Evolutionary conservation across 805 yeast species (phyloP).

Genomic region (Metschnikowia henanensis): DNA sequence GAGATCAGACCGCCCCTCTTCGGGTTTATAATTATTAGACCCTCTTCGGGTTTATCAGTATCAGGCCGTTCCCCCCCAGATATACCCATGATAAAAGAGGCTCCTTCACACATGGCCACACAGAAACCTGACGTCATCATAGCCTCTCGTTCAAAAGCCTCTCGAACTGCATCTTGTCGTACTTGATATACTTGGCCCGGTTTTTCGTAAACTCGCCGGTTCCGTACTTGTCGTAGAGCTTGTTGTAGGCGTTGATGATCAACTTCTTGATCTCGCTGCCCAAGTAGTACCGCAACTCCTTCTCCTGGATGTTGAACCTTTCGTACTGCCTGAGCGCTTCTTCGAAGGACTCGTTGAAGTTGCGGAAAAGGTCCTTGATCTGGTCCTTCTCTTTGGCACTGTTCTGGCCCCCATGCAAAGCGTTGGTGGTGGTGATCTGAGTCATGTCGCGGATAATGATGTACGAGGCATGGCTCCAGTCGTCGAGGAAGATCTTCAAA

Average conservation of each 20-base stretch:
- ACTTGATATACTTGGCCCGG: constrained; percentile 67
- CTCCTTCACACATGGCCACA: no score
- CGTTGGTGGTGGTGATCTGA: constrained; percentile 54
- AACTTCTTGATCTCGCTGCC: constrained; percentile 70
- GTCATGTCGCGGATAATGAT: constrained; percentile 75
- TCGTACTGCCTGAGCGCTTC: constrained; percentile 67
- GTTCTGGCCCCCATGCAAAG: constrained; percentile 35
- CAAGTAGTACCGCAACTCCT: constrained; percentile 59
- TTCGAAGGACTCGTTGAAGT: constrained; percentile 83
- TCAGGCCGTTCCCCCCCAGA: no score
- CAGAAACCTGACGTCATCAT: neutral
- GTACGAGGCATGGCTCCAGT: constrained; percentile 81
- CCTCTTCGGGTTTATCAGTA: no score
- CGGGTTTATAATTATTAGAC: no score
- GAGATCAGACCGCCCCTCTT: no score
- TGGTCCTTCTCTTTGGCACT: constrained; percentile 75
- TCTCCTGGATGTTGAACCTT: constrained; percentile 64
- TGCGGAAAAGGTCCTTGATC: constrained; percentile 80
- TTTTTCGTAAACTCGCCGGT: constrained; percentile 72
- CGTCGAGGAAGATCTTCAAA: constrained; percentile 65
- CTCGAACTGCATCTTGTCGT: constrained; percentile 49
- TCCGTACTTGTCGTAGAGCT: constrained; percentile 78
- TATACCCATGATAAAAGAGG: no score
- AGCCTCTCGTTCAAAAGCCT: constrained; percentile 24
- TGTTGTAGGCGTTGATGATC: constrained; percentile 79